Percentiles rank a stretch among this genome's conserved stretches.
phyloP scores from a whole-genome alignment of 75 land plant species.

The Cupressus sempervirens region DNA sequence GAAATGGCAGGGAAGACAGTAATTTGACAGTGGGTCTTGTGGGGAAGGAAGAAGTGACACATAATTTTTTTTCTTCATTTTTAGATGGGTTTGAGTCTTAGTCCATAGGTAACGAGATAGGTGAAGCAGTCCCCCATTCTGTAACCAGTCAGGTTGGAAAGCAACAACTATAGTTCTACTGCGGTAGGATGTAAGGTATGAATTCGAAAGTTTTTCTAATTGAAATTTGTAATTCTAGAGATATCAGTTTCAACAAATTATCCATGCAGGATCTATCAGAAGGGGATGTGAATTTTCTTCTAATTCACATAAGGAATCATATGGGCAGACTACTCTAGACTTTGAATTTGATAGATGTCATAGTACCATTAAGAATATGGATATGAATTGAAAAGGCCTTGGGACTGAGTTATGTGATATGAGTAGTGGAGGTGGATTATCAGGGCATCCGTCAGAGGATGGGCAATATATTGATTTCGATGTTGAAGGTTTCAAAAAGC shows the following conservation, averaged over 20 bases:
- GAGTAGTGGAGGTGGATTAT: background rate
- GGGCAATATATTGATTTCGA: background rate
- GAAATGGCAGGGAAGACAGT: background rate
- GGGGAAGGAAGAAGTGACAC: background rate
- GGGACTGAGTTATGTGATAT: background rate
- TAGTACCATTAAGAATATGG: background rate
- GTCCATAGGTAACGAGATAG: background rate
- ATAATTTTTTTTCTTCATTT: background rate
- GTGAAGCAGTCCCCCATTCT: background rate
- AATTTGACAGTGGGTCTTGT: background rate
- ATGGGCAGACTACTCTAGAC: background rate
- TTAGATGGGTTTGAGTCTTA: constrained; percentile 1
- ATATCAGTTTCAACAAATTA: constrained; percentile 2
- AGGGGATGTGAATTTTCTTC: too few species aligned
- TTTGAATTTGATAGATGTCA: background rate
- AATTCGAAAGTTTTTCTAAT: background rate
- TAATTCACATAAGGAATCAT: too few species aligned
- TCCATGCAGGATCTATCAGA: background rate
- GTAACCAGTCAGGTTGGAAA: background rate
- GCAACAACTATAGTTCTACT: background rate
- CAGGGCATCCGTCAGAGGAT: background rate
- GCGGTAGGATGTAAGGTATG: background rate
- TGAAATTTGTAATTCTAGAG: background rate
- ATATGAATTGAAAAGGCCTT: background rate
- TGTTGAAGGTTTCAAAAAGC: background rate